Base-by-base conservation (phyloP, 768 basidiomycete species). In the Podaxis sp. region DNA sequence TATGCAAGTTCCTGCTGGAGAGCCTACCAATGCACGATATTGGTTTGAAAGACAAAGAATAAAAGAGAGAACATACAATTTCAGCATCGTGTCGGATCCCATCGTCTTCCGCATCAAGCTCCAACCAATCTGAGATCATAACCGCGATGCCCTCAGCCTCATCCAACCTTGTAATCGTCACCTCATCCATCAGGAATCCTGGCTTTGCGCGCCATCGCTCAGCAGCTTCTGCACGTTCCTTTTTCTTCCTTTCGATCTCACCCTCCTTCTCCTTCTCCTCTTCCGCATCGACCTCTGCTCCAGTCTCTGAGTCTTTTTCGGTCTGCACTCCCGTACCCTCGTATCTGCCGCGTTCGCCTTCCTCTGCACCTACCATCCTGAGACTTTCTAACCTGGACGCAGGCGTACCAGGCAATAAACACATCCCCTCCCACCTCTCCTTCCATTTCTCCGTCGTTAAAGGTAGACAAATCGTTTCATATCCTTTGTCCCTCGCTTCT, bases 1-100 rank as follows among this genome's bases (percentile, higher is more conserved):
- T 95, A 97, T 2, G 92, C 83, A 15, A 97, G 82, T 74, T 99
- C 97, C 76, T 98, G 95, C 60, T 88, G 87, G 15, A 99, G 82
- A 11, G 97, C 96, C 95, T 96, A 64, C 42, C 56, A 42, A 19
- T 48, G 55, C 11, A 53, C 55, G 26, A 54, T 28, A 57, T 56
- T 17, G 49, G 28, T 33, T 19, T 49, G 61, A n/a, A 13, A 52
- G 38, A 51, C 49, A 4, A n/a, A 12, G 42, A 33, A 57, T 57
- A 55, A 62, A 65, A 68, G 64, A 65, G 46, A 51, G 12, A 52
- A 81, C 90, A 76, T 73, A 95, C 95, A 59, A 96, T 91, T 76
- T 96, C 97, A 51, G 95, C 90, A 71, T 99, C 97, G 69, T 96
- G 93, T 51, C 97, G 86, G 59, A 99, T 88, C 82, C 96, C 94